A percentile compares a stretch with the other conserved stretches of the same genome.
Conservation (phyloP, 2,329 filamentous ascomycete genomes). For the Polychaeton citri region DNA sequence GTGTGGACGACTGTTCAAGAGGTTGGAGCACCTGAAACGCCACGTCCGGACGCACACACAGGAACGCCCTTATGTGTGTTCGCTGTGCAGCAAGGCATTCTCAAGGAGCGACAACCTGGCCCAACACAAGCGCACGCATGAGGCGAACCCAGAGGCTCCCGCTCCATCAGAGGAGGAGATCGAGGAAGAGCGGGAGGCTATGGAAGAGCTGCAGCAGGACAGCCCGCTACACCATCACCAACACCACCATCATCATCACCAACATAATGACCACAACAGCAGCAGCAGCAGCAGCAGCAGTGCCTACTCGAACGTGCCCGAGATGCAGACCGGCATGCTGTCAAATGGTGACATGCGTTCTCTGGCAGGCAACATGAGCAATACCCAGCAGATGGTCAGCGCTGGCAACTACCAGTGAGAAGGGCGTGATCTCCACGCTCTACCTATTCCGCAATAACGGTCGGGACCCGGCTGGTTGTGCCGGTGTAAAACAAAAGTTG, state of each 20-base stretch:
- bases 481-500: no score
- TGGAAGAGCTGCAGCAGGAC: conserved; percentile 66
- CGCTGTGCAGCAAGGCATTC: conserved; percentile 96
- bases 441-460: no score
- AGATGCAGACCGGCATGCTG: conserved; percentile 21
- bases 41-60: conserved; percentile 99
- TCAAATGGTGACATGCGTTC: conserved; percentile 21
- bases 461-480: no score
- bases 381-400: conserved; percentile 29
- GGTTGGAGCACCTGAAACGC: conserved; percentile 96
- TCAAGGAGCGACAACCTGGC: conserved; percentile 97
- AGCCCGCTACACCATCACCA: conserved; percentile 16
- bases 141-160: conserved; percentile 51
- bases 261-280: no score
- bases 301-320: no score
- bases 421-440: no score
- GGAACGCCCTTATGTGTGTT: conserved; percentile 96
- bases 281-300: neutral
- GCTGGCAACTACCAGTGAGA: conserved; percentile 28
- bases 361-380: conserved; percentile 25
- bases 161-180: conserved; percentile 69
- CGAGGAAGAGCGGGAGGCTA: conserved; percentile 77
- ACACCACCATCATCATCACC: conserved; percentile 15
- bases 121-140: conserved; percentile 79
- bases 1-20: conserved; percentile 94